These are phyloP conservation scores for Melampsora occidentalis DNA, from an alignment of 1,284 basidiomycete genomes.

Conservation along the genomic window DNA sequence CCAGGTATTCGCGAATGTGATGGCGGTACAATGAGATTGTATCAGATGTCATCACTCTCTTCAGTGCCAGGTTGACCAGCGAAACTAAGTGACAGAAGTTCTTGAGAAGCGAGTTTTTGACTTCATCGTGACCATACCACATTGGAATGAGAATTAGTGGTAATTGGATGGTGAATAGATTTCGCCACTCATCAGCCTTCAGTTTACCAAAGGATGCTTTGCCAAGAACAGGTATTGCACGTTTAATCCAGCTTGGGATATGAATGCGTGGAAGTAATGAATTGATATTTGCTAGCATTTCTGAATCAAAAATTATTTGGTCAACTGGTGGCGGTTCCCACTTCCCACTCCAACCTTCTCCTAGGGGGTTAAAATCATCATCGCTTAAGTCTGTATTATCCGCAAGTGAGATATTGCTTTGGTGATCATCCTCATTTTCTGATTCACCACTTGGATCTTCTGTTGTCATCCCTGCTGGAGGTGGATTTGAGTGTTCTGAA, in stretches of 20 bases:
- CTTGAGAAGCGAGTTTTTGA: background rate
- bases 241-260: constrained; percentile 26
- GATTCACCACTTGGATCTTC: background rate
- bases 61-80: background rate
- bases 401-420: background rate
- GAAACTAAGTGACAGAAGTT: constrained; percentile 25
- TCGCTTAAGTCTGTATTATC: too few species aligned
- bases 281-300: constrained; percentile 17
- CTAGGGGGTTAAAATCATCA: constrained; percentile 8
- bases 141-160: background rate
- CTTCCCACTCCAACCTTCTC: constrained; percentile 27
- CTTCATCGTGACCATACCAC: background rate
- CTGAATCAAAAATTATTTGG: constrained; percentile 3
- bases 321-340: background rate
- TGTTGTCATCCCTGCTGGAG: background rate
- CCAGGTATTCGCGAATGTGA: constrained; percentile 1
- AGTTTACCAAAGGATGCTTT: constrained; percentile 18
- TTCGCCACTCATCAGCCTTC: constrained; percentile 8
- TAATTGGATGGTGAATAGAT: too few species aligned
- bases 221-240: constrained; percentile 33
- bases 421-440: constrained; percentile 4
- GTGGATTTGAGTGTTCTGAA: background rate
- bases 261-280: background rate
- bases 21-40: background rate
- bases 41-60: background rate